Conservation (phyloP, 192 early-diverging fungal genomes). For the Lunasporangiospora selenospora region DNA sequence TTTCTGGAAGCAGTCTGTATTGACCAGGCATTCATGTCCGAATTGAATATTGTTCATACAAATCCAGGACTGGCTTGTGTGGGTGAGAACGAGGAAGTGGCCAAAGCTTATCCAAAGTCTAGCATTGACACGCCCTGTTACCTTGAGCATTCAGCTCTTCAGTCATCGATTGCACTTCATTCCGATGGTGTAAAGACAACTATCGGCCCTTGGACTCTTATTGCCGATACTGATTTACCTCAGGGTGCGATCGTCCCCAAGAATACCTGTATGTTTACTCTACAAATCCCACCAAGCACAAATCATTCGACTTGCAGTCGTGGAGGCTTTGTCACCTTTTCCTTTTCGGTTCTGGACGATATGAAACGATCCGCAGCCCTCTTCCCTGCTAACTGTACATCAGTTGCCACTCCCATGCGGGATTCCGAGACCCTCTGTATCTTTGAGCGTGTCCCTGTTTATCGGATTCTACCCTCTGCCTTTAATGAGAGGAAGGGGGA, state of each 20-base stretch:
- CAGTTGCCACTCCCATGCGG: conserved; percentile 1
- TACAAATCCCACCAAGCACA: conserved; percentile 4
- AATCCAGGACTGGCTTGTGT: conserved; percentile 1
- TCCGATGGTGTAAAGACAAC: too few relatives aligned
- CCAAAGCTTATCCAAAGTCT: too few relatives aligned
- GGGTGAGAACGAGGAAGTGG: too few relatives aligned
- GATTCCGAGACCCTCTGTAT: conserved; percentile 2
- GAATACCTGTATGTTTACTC: conserved; percentile 46
- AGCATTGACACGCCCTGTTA: too few relatives aligned
- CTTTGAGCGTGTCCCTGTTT: conserved; percentile 12
- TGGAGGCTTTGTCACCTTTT: conserved; percentile 48
- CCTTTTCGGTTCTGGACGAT: conserved; percentile 46
- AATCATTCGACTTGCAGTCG: neutral
- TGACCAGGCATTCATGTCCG: conserved; percentile 25
- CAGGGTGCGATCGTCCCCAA: conserved; percentile 4
- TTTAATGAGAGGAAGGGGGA: neutral
- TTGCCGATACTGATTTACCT: conserved; percentile 22
- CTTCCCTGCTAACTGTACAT: neutral
- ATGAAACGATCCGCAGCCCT: conserved; percentile 21
- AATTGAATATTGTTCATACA: conserved; percentile 22
- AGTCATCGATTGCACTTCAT: too few relatives aligned
- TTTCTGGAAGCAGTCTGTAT: conserved; percentile 28
- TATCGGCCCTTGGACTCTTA: conserved; percentile 17
- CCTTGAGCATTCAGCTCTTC: too few relatives aligned
- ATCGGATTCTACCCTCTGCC: neutral